Conservation (phyloP, 1,284 basidiomycete species). For the Ustilago curta region DNA sequence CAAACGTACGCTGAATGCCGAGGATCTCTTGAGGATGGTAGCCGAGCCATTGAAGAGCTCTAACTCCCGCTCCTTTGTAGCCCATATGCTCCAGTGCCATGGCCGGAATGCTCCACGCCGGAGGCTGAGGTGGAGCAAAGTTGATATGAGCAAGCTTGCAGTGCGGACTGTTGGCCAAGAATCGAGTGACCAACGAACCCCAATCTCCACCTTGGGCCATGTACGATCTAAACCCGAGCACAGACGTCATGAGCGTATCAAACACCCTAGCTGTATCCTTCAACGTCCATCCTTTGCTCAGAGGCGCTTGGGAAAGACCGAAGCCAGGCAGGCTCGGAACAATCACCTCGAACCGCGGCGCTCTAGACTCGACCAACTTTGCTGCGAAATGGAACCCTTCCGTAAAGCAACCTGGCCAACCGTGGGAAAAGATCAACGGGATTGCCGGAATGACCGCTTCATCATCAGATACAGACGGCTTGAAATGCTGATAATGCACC, state of each 20-base stretch:
- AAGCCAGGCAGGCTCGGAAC: slow-evolving; percentile 61
- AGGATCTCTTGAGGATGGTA: slow-evolving; percentile 32
- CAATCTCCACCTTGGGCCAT: slow-evolving; percentile 62
- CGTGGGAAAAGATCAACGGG: slow-evolving; percentile 59
- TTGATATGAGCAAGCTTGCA: slow-evolving; percentile 60
- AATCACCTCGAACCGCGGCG: slow-evolving; percentile 57
- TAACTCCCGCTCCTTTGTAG: slow-evolving; percentile 11
- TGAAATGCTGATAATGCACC: slow-evolving; percentile 56
- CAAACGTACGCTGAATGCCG: slow-evolving; percentile 26
- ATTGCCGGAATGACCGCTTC: slow-evolving; percentile 41
- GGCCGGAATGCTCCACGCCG: slow-evolving; percentile 30
- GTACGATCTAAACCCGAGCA: slow-evolving; percentile 51
- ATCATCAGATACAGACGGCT: slow-evolving; percentile 21
- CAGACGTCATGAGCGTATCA: slow-evolving; percentile 56
- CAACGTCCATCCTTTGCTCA: slow-evolving; percentile 48
- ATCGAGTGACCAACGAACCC: slow-evolving; percentile 54
- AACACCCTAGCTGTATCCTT: slow-evolving; percentile 49
- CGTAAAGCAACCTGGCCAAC: slow-evolving; percentile 59
- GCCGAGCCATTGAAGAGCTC: slow-evolving; percentile 23
- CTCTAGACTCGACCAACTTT: slow-evolving; percentile 28
- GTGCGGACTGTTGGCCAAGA: slow-evolving; percentile 42
- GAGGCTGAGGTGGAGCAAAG: slow-evolving; percentile 45
- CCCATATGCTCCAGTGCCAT: slow-evolving; percentile 29
- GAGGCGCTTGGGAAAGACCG: slow-evolving; percentile 47
- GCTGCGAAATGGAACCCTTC: slow-evolving; percentile 45